phyloP scores from a whole-genome alignment of 1,284 basidiomycete species.

The Somion occarium region DNA sequence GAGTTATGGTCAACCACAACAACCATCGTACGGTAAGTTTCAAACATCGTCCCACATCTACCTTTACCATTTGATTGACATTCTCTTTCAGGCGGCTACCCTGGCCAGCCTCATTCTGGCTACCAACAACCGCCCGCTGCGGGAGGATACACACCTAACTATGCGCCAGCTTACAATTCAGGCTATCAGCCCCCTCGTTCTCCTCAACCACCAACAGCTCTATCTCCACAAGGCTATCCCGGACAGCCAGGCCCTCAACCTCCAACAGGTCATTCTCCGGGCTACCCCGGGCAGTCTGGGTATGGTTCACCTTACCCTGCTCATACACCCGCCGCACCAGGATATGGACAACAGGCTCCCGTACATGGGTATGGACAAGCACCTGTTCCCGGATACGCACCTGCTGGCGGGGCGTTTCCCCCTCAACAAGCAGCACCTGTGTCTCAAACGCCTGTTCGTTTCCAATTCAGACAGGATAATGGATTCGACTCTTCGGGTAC shows the following conservation, averaged over 20 bases:
- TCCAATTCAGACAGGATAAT: constrained; percentile 2
- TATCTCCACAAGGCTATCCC: not conserved
- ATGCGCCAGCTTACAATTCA: not conserved
- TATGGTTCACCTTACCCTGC: not conserved
- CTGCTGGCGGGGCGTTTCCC: not conserved
- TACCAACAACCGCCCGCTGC: not conserved
- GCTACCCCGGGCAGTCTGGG: not conserved
- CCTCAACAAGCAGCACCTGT: not conserved
- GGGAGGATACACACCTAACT: not conserved
- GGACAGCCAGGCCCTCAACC: not conserved
- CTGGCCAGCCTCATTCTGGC: not conserved
- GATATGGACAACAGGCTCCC: not conserved
- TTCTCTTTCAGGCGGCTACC: not conserved
- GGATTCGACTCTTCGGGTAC: constrained; percentile 4
- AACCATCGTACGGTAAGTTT: constrained; percentile 2
- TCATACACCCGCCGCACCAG: not conserved
- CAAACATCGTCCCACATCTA: not conserved
- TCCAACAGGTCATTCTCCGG: not conserved
- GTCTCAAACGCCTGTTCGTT: not conserved
- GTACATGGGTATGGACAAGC: not conserved
- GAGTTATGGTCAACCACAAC: not conserved
- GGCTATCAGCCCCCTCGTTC: not conserved
- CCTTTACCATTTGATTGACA: not conserved
- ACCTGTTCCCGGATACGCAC: not conserved
- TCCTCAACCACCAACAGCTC: too few species aligned